Conservation (phyloP, 2,329 filamentous ascomycete species). For the Grosmannia huntii region DNA sequence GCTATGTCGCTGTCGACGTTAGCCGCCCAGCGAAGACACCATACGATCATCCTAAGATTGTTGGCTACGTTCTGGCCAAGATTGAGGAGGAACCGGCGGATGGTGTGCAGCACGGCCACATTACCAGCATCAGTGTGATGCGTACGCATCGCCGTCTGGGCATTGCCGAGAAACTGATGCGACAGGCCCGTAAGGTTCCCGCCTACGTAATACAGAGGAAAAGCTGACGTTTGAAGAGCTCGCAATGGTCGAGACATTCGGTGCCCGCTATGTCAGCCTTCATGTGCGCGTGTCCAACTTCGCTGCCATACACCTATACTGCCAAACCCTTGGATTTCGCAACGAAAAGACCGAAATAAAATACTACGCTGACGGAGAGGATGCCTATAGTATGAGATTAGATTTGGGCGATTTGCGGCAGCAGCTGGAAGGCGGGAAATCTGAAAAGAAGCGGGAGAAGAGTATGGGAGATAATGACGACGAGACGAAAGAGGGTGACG, state of each 20-base stretch:
- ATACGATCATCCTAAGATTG: slow-evolving; percentile 90
- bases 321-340: slow-evolving; percentile 79
- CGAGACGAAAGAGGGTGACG: slow-evolving; percentile 46
- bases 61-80: slow-evolving; percentile 98
- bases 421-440: slow-evolving; percentile 29
- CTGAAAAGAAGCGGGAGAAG: slow-evolving; percentile 23
- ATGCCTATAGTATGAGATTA: slow-evolving; percentile 89
- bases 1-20: slow-evolving; percentile 90
- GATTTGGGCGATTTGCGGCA: slow-evolving; percentile 54
- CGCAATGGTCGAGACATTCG: slow-evolving; percentile 93
- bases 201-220: neutral
- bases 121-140: slow-evolving; percentile 93
- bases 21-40: slow-evolving; percentile 63
- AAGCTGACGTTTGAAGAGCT: slow-evolving; percentile 42
- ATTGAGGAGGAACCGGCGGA: slow-evolving; percentile 97
- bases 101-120: slow-evolving; percentile 87
- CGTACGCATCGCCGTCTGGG: slow-evolving; percentile 82
- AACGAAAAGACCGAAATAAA: slow-evolving; percentile 76
- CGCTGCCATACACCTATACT: slow-evolving; percentile 84
- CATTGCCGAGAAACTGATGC: slow-evolving; percentile 94
- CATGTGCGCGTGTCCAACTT: slow-evolving; percentile 92
- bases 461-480: neutral
- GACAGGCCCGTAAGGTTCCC: slow-evolving; percentile 67
- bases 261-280: slow-evolving; percentile 83
- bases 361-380: slow-evolving; percentile 96